Base-by-base conservation (phyloP, 106 monocot genomes). In the Cymbidium sinense region DNA sequence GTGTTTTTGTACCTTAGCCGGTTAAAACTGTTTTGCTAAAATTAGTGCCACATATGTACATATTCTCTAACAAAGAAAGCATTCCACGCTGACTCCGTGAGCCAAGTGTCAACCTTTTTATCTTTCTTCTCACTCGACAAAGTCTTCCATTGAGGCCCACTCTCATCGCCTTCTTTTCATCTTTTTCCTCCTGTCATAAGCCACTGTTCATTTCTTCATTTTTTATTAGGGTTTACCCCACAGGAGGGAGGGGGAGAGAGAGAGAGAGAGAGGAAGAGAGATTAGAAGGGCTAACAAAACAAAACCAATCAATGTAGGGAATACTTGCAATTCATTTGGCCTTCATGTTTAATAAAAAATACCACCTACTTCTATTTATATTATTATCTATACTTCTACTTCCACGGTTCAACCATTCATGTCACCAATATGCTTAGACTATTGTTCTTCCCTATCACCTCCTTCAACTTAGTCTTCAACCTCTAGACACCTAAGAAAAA, bases 341-440 rank as follows among this genome's bases (percentile, higher is more conserved):
- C 58, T 58, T 23, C 58, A 58, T 23, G 58, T 23, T 58, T 58
- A 58, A 58, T 58, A n/a, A 58, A 58, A n/a, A 23, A 58, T 58
- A 58, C 2, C 23, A 58, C 58, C 58, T 58, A 58, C 58, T 58
- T 58, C 58, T n/a, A 23, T 23, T 23, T 23, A 58, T 23, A 67
- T 67, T 67, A 67, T 67, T 29, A 67, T 67, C 15, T 67, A 33
- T 33, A 31, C 13, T 33, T 67, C 31, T 67, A 33, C 67, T 15
- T 67, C 67, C 33, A 33, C 33, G 67, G 67, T 67, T 67, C 67
- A 29, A 67, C 67, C 29, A 67, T 67, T 67, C 67, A 33, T 67
- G 67, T 67, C 67, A 67, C 71, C 20, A 71, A 71, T 71, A 71
- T 71, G 71, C 37, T 21, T 71, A 71, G 71, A 39, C 71, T 39